These are phyloP conservation scores for Scedosporium apiospermum DNA, from an alignment of 2,329 filamentous ascomycete species.

Conservation along the genomic window DNA sequence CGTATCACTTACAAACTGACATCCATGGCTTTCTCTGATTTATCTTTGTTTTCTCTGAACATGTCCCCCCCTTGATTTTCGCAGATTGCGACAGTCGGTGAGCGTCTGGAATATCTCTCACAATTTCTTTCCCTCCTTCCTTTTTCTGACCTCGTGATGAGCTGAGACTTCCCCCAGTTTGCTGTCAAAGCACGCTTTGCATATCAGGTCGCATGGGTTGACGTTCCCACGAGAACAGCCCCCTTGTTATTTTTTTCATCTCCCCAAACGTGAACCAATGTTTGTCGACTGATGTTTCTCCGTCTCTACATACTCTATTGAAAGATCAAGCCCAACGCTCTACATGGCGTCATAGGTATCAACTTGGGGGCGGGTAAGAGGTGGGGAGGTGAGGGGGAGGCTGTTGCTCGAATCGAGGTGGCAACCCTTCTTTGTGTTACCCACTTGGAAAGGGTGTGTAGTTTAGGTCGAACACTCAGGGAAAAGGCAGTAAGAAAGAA, in stretches of 20 bases:
- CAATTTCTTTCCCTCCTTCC: neutral
- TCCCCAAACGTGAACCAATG: neutral
- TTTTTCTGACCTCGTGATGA: neutral
- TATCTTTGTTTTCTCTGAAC: too few relatives aligned
- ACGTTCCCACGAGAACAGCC: neutral
- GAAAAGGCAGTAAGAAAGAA: neutral
- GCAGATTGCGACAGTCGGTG: neutral
- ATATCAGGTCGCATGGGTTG: neutral
- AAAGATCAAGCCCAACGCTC: neutral
- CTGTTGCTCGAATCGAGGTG: too few relatives aligned
- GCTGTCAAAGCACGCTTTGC: neutral
- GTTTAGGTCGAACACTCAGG: neutral
- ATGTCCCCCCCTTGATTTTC: neutral
- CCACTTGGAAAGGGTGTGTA: neutral
- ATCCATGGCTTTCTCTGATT: neutral
- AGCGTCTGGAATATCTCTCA: neutral
- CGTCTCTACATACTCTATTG: too few relatives aligned
- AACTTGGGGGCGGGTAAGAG: neutral
- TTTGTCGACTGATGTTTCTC: neutral
- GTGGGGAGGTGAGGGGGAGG: neutral
- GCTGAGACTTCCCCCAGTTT: neutral
- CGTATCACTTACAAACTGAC: neutral
- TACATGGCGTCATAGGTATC: neutral
- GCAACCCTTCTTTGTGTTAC: neutral
- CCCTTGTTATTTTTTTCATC: neutral